Percentiles rank a stretch among this genome's conserved stretches.
Evolutionary conservation across 78 protist genomes (phyloP).

Genomic region (Pigoraptor vietnamica): DNA sequence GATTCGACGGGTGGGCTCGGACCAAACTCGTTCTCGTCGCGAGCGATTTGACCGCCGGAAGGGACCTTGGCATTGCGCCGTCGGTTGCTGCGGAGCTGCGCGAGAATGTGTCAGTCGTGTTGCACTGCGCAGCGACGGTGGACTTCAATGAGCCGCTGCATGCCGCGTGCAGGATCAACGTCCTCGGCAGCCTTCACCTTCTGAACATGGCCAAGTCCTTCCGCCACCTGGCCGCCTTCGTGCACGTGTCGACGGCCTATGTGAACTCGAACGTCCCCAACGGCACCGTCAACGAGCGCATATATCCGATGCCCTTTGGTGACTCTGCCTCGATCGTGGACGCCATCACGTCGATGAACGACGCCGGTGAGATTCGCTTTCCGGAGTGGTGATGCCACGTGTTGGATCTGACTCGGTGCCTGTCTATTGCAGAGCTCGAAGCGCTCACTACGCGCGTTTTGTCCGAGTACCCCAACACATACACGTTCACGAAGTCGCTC

Average conservation of each 20-base stretch:
- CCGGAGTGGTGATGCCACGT: background rate
- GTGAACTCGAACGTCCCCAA: constrained; percentile 34
- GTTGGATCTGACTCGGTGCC: no score
- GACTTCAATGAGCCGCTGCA: constrained; percentile 52
- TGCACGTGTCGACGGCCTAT: constrained; percentile 82
- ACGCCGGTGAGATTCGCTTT: background rate
- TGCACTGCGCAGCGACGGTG: constrained; percentile 79
- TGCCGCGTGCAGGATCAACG: background rate
- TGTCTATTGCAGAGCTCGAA: background rate
- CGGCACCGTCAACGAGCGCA: background rate
- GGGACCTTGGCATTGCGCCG: background rate
- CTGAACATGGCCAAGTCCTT: background rate
- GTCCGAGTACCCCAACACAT: background rate
- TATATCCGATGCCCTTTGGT: background rate
- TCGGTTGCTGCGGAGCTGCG: background rate
- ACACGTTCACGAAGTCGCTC: background rate
- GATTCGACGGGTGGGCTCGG: background rate
- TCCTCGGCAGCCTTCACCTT: background rate
- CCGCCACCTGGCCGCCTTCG: constrained; percentile 28
- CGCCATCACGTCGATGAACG: background rate
- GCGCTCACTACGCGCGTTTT: background rate
- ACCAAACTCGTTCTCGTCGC: background rate
- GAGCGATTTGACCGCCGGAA: background rate
- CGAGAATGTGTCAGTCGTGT: constrained; percentile 24
- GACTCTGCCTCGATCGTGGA: background rate